Percentiles rank a stretch among this genome's conserved stretches.
phyloP scores from a whole-genome alignment of 441 rosid genomes.

The Croton laevigatus region DNA sequence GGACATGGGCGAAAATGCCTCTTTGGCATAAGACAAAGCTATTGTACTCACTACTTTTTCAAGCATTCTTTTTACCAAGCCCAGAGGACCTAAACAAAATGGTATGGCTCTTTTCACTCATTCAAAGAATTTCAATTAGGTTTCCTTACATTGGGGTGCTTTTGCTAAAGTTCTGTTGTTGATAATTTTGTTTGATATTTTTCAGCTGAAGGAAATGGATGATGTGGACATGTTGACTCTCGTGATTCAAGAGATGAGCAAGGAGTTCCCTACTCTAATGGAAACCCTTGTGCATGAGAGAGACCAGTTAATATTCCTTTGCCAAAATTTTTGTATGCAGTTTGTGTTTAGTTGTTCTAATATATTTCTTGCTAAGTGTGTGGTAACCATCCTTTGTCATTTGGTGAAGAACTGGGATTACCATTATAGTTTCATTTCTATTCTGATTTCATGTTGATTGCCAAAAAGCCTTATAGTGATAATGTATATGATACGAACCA shows the following conservation, averaged over 20 bases:
- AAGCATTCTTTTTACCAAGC: conserved; percentile 80
- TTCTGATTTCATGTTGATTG: not conserved
- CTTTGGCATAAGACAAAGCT: conserved; percentile 89
- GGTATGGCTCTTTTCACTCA: conserved; percentile 39
- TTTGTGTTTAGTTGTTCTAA: not conserved
- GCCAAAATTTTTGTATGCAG: not conserved
- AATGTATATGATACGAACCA: no score
- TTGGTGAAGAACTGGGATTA: not conserved
- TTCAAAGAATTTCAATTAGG: not conserved
- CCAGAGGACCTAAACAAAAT: conserved; percentile 81
- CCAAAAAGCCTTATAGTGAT: no score
- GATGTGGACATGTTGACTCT: conserved; percentile 68
- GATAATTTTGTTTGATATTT: conserved; percentile 16
- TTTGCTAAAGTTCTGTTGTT: conserved; percentile 19
- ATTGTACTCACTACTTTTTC: conserved; percentile 64
- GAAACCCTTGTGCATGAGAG: conserved; percentile 88
- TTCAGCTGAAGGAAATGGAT: conserved; percentile 62
- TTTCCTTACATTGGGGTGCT: not conserved
- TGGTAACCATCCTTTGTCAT: not conserved
- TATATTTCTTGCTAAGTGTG: not conserved
- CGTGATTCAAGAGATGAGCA: conserved; percentile 91
- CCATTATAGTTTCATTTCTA: not conserved
- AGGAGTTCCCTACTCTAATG: conserved; percentile 68
- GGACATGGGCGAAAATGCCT: conserved; percentile 94
- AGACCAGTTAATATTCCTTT: conserved; percentile 66